Base-by-base conservation (phyloP, 768 basidiomycete genomes). In the Termitomyces sp. region DNA sequence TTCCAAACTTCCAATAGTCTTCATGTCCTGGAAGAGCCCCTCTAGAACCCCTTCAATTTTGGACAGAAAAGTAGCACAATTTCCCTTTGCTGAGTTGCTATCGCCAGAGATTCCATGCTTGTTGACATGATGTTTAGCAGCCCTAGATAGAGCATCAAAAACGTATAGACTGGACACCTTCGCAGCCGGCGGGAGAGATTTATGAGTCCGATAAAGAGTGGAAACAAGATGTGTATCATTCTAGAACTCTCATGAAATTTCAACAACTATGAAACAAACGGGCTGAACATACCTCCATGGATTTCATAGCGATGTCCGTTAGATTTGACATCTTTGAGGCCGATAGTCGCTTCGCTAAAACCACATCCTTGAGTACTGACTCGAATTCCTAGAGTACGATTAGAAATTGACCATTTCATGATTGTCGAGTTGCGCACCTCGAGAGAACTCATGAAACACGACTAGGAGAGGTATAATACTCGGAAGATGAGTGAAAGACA, bases 11-110 rank as follows among this genome's bases (percentile, higher is more conserved):
- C 79, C 80, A 58, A 83, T 72, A 5, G 81, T 71, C 44, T 86
- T 70, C 84, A 95, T 89, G 65, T 97, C 95, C 67, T 86, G 82
- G 63, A 95, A 88, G 50, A 97, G 77, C 48, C 92, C 89, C 63
- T 97, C 93, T 57, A 97, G 78, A 56, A 98, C 82, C 44, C 90
- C 91, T 68, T 96, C 93, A 51, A 98, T 75, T 75, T 96, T 97
- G 65, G 84, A 77, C 50, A 98, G 74, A 71, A 98, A 96, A 2
- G 87, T 88, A 7, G 89, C 89, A 62, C 79, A 79, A 64, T 89
- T 90, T 61, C 89, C 88, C 59, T 79, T 80, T 51, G 70, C 72
- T 40, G 80, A 73, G 56, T 78, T 79, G 49, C 78, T 63, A 63
- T 87, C 83, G 61, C 77, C 81, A 60, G 80, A 75, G 28, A 84